Evolutionary conservation across 2,329 filamentous ascomycete species (phyloP).

Genomic region (Microdochium paspali): DNA sequence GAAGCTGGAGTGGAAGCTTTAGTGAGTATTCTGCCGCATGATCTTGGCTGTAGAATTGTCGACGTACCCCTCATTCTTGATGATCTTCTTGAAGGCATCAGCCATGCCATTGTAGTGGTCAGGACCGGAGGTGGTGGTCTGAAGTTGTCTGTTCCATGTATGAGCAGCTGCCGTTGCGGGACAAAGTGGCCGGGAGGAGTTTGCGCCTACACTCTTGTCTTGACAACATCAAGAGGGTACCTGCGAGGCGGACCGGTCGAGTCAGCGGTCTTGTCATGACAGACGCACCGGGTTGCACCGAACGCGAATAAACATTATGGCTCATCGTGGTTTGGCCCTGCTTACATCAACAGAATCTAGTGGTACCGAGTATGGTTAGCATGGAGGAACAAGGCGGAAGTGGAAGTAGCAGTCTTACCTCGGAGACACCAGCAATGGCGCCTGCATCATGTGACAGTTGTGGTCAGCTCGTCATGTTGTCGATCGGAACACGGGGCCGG

Average conservation of each 20-base stretch:
- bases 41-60: background rate
- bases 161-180: conserved; percentile 5
- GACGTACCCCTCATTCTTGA: conserved; percentile 82
- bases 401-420: conserved; percentile 43
- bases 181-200: conserved; percentile 3
- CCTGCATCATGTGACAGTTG: conserved; percentile 35
- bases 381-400: background rate
- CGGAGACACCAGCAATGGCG: conserved; percentile 94
- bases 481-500: conserved; percentile 6
- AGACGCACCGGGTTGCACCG: no score
- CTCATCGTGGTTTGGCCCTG: no score
- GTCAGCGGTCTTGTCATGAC: no score
- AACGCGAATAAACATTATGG: no score
- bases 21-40: background rate
- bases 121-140: conserved; percentile 65
- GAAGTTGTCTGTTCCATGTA: conserved; percentile 60
- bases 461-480: conserved; percentile 14
- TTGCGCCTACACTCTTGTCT: conserved; percentile 78
- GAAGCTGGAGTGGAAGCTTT: conserved; percentile 40
- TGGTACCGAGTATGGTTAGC: conserved; percentile 6
- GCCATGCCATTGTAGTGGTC: conserved; percentile 95
- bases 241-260: conserved; percentile 33
- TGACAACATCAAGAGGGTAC: conserved; percentile 98
- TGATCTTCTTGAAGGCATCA: conserved; percentile 96
- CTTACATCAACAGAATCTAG: conserved; percentile 82